These are phyloP conservation scores for Leccinum olivaceoglutinosum DNA, from an alignment of 1,284 basidiomycete genomes.

Conservation along the genomic window DNA sequence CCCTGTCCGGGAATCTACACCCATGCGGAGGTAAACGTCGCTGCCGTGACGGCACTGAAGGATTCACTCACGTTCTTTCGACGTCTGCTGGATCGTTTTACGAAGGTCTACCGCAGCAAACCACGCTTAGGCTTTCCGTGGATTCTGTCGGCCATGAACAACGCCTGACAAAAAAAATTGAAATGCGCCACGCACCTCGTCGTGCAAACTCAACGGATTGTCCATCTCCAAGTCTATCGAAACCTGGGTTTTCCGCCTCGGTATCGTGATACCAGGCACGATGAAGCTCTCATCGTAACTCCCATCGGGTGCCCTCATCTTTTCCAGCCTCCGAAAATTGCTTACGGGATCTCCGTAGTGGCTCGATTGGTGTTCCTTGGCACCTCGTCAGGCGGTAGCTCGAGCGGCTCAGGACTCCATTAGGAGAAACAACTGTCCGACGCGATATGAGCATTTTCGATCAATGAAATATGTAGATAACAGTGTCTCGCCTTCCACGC, in stretches of 20 bases:
- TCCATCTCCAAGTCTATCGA: constrained; percentile 59
- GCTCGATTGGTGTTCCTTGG: constrained; percentile 40
- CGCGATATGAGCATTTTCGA: constrained; percentile 8
- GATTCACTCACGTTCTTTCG: constrained; percentile 70
- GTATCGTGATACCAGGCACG: constrained; percentile 44
- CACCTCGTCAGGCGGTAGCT: constrained; percentile 36
- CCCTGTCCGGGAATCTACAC: constrained; percentile 81
- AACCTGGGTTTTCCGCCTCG: constrained; percentile 31
- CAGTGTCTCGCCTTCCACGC: constrained; percentile 65
- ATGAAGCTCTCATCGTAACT: constrained; percentile 59
- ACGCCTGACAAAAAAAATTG: background rate
- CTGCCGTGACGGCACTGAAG: background rate
- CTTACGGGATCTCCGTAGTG: constrained; percentile 43
- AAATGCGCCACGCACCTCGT: constrained; percentile 47
- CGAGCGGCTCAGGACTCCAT: constrained; percentile 47
- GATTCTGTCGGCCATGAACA: constrained; percentile 52
- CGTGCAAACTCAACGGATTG: constrained; percentile 84
- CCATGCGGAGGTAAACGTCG: constrained; percentile 3
- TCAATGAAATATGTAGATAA: constrained; percentile 2
- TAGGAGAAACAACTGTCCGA: constrained; percentile 53
- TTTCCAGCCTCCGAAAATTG: constrained; percentile 49
- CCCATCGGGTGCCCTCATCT: constrained; percentile 74
- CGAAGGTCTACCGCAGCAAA: constrained; percentile 83
- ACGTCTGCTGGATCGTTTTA: constrained; percentile 89
- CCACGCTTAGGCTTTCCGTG: constrained; percentile 77